A percentile compares a stretch with the other conserved stretches of the same genome.
Evolutionary conservation across 345 rosid genomes (phyloP).

Genomic region (Eucalyptus sp.): DNA sequence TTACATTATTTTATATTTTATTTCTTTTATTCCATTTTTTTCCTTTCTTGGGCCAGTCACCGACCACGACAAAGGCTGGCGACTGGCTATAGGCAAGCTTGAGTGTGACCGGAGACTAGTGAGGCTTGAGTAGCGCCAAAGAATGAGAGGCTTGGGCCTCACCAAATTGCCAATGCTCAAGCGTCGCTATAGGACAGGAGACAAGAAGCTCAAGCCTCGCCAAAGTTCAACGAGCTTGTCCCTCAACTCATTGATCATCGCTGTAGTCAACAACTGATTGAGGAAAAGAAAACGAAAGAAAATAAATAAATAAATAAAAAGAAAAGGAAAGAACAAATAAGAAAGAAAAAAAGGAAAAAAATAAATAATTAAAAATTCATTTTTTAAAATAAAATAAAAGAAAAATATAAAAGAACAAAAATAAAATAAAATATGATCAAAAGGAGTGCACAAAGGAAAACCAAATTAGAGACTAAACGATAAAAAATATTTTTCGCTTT

Average conservation of each 20-base stretch:
- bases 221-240: accelerated
- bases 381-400: accelerated
- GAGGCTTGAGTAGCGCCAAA: too few species aligned
- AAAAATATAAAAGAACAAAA: too few species aligned
- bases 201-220: accelerated
- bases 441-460: too few species aligned
- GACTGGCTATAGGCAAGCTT: accelerated
- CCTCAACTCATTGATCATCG: accelerated
- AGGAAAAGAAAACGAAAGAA: too few species aligned
- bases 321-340: accelerated
- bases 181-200: accelerated
- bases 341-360: too few species aligned
- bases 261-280: accelerated
- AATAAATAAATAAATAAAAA: too few species aligned
- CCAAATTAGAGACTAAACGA: accelerated
- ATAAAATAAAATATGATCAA: too few species aligned
- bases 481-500: accelerated
- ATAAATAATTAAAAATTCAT: too few species aligned
- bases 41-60: accelerated
- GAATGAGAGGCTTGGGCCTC: accelerated
- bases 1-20: too few species aligned
- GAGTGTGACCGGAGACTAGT: accelerated
- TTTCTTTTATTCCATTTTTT: too few species aligned
- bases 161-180: too few species aligned
- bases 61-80: accelerated